Evolutionary conservation across 2,329 filamentous ascomycete species (phyloP).

Genomic region (Exophiala dermatitidis): DNA sequence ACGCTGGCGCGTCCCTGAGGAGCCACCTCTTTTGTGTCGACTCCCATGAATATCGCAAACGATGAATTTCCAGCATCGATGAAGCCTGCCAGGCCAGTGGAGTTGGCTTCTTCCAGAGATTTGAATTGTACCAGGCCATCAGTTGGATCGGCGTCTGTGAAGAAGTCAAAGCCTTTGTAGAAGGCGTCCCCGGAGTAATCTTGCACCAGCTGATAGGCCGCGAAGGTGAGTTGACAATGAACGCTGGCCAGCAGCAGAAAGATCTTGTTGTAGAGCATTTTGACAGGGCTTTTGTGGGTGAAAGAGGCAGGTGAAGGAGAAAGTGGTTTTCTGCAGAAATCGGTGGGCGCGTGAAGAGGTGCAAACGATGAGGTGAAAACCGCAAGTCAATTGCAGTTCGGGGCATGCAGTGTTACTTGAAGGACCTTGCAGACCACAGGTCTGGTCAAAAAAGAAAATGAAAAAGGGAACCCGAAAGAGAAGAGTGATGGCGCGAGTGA

Average conservation of each 20-base stretch:
- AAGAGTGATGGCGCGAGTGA: background rate
- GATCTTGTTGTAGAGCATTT: background rate
- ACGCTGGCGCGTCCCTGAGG: conserved; percentile 39
- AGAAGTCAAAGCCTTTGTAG: conserved; percentile 47
- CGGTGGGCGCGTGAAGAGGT: background rate
- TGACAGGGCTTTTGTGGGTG: background rate
- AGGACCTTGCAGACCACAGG: background rate
- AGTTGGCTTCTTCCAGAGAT: conserved; percentile 35
- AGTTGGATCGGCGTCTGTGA: conserved; percentile 42
- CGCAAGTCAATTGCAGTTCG: background rate
- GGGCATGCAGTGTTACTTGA: background rate
- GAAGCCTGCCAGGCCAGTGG: conserved; percentile 30
- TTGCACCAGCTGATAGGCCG: conserved; percentile 36
- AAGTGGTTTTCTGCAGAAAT: background rate
- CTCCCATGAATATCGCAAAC: conserved; percentile 38
- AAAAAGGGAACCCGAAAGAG: background rate
- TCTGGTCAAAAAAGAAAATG: background rate
- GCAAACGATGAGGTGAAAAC: background rate
- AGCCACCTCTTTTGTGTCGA: conserved; percentile 34
- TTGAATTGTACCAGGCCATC: conserved; percentile 47
- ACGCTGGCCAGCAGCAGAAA: conserved; percentile 23
- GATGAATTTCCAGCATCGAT: conserved; percentile 31
- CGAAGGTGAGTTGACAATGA: conserved; percentile 15
- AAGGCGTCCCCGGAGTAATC: conserved; percentile 42
- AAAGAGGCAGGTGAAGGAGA: background rate